These are phyloP conservation scores for Nakazawaea wickerhamii DNA, from an alignment of 805 yeast genomes.

Conservation along the genomic window DNA sequence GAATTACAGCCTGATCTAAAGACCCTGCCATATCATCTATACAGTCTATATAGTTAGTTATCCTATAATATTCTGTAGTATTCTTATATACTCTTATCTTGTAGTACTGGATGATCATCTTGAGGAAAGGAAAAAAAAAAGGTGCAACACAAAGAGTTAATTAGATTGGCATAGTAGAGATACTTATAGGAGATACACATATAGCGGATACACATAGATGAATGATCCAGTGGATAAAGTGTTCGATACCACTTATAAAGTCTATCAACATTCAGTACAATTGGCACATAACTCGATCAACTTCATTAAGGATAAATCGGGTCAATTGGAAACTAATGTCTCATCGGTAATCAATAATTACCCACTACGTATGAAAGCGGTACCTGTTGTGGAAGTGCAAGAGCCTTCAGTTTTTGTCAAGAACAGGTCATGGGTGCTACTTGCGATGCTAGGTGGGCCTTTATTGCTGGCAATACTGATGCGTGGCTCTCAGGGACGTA, in stretches of 20 bases:
- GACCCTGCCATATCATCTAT: no score
- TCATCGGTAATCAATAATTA: not conserved
- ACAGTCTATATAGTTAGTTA: no score
- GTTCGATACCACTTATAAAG: conserved; percentile 11
- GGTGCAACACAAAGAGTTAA: no score
- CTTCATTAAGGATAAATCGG: conserved; percentile 1
- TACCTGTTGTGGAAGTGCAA: not conserved
- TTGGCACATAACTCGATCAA: not conserved
- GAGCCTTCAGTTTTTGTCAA: not conserved
- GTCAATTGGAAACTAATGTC: not conserved
- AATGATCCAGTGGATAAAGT: conserved; percentile 12
- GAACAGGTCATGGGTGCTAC: not conserved
- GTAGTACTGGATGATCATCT: no score
- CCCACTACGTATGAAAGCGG: not conserved
- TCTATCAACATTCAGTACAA: not conserved
- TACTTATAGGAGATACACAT: no score
- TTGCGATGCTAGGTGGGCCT: conserved; percentile 6
- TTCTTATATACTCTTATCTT: no score
- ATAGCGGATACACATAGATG: no score
- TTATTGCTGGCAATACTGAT: not conserved
- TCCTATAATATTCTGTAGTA: no score
- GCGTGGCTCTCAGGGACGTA: not conserved
- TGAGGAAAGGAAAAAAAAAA: no score
- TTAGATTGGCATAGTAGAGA: no score
- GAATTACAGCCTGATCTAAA: no score